Base-by-base conservation (phyloP, 75 land plant species). In the Pseudotsuga menziesii region DNA sequence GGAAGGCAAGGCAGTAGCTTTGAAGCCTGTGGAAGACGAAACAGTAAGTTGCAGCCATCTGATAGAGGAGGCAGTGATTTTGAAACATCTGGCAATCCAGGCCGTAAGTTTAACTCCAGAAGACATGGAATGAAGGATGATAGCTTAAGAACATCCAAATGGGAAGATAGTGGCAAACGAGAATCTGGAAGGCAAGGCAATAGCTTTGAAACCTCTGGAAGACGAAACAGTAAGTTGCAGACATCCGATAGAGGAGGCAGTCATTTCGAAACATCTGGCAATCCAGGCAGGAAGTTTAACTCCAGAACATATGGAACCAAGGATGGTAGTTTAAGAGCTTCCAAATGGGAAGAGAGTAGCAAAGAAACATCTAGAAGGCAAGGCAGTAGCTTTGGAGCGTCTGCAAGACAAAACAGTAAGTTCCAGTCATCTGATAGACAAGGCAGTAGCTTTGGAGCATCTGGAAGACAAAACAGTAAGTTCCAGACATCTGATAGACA, bases 391-490 rank as follows among this genome's bases (percentile, higher is more conserved):
- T 69, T 69, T 19, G 22, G 39, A 2, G 1, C 52, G 2, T 69
- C 72, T 64, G 41, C 9, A 26, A 58, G 59, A 58, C 39, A 4
- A 39, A n/a, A 36, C 71, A 67, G 71, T 35, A 67, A 67, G 71
- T 36, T 9, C 39, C 19, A 32, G 39, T 14, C 22, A 39, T 35
- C 39, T 67, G 71, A 44, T 35, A 27, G 72, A n/a, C 11, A 41
- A n/a, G 54, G n/a, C 39, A 69, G 13, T 16, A 20, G 72, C 48
- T 69, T 69, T 19, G 22, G 39, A 2, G 1, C 52, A 7, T 69
- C 72, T 64, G 41, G n/a, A 26, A 58, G 59, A 58, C 39, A 4
- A 39, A n/a, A 36, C 71, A 67, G 71, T 35, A 67, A 67, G 71
- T 36, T 9, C 39, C 19, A 32, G 39, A 29, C 22, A 39, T 35